Evolutionary conservation across 176 grass and related monocot genomes (phyloP), one percentile per base, ranked within the genome.

Genomic region (Tuctoria greenei): DNA sequence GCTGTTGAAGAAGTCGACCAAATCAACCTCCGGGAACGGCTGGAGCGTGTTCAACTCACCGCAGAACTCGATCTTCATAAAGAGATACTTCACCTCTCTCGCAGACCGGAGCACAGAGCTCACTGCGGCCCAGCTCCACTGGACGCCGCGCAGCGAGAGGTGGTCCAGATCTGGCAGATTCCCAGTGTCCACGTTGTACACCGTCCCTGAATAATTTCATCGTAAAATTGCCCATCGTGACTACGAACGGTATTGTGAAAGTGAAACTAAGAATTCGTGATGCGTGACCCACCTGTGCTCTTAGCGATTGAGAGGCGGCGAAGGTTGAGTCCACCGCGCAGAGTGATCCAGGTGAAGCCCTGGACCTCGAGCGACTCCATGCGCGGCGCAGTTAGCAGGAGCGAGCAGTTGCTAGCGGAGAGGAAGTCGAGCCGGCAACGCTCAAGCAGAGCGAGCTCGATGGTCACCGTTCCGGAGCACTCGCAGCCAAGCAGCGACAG

Each of bases 41-140:
- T 88, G 86, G 2, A 98, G 91, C 6, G 85, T 71, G 23, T 92
- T 87, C 51, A 89, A 84, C 40, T 98, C 91, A 4, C 95, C 95
- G 8, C 85, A 95, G 82, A 99, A 99, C 75, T 99, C 95, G 24
- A 99, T 88, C 77, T 99, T 99, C 89, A 99, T 99, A 39, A 91
- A 81, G 0, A 99, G 79, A 36, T 99, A 89, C 72, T 85, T 92
- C 77, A 95, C 87, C 18, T 92, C 87, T 58, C 66, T 87, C 6
- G 95, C 89, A 27, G 78, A 86, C 54, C 82, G 84, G 41, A 99
- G 54, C 65, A 95, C 76, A 4, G 95, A 90, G 79, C 17, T 81
- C 56, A 99, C 78, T 0, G 95, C 91, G 4, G 64, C 77, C 95
- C 95, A 99, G 70, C 81, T 90, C 95, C 95, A 99, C 74, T 99